Percentiles rank a stretch among this genome's conserved stretches.
phyloP scores from a whole-genome alignment of 441 rosid species.

The Pelargonium australe region DNA sequence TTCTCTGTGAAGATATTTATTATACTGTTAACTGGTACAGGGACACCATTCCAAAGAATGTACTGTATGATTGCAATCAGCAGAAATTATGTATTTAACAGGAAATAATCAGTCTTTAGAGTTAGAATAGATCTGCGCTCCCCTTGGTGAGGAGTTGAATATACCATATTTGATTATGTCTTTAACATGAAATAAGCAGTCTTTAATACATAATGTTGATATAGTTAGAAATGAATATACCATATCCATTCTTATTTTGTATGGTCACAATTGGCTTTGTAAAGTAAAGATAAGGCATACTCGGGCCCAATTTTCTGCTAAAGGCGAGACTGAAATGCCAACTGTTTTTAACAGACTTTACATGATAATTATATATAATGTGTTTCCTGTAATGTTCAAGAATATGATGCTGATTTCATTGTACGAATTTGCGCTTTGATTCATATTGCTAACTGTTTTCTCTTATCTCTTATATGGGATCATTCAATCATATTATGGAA shows the following conservation, averaged over 20 bases:
- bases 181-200: too few relatives aligned
- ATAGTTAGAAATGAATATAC: neutral
- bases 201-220: neutral
- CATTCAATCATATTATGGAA: neutral
- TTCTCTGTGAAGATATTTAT: too few relatives aligned
- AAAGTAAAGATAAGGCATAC: neutral
- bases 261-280: neutral
- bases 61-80: too few relatives aligned
- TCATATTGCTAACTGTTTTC: too few relatives aligned
- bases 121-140: neutral
- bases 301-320: neutral
- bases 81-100: neutral
- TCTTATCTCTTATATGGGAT: too few relatives aligned
- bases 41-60: too few relatives aligned
- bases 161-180: too few relatives aligned
- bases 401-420: too few relatives aligned
- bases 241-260: neutral
- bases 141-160: neutral
- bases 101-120: neutral
- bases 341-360: neutral
- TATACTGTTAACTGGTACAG: too few relatives aligned
- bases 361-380: too few relatives aligned
- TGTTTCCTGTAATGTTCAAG: too few relatives aligned
- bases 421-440: too few relatives aligned
- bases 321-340: conserved; percentile 8